These are phyloP conservation scores for Neonectria neomacrospora DNA, from an alignment of 2,329 filamentous ascomycete species.

Conservation along the genomic window DNA sequence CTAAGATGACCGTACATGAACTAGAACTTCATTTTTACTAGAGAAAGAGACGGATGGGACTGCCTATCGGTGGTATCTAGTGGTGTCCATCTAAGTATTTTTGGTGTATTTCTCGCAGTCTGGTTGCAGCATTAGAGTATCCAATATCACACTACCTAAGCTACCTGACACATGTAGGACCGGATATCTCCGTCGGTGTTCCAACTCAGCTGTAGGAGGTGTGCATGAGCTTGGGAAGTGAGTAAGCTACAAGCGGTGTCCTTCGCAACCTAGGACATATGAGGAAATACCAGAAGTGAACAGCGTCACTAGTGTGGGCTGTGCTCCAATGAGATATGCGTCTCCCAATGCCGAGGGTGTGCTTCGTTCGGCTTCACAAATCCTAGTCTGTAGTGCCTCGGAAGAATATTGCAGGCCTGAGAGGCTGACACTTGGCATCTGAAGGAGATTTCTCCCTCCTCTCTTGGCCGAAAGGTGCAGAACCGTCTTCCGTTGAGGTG, in stretches of 20 bases:
- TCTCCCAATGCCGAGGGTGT: not conserved
- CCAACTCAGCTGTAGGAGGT: not conserved
- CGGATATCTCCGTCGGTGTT: not conserved
- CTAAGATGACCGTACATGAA: conserved; percentile 40
- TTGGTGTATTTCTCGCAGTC: conserved; percentile 32
- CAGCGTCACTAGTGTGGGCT: not conserved
- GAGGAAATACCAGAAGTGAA: not conserved
- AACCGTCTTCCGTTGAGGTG: not conserved
- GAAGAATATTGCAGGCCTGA: no score
- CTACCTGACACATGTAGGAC: not conserved
- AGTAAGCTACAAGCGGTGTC: not conserved
- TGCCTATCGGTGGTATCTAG: conserved; percentile 30
- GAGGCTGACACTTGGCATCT: no score
- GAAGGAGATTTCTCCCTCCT: no score
- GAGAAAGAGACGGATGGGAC: conserved; percentile 32
- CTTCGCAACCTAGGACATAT: conserved; percentile 4
- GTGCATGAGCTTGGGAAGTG: not conserved
- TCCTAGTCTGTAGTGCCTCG: no score
- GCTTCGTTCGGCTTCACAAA: no score
- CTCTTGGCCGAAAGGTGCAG: no score
- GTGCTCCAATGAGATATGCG: conserved; percentile 1
- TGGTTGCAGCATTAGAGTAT: conserved; percentile 14
- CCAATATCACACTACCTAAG: conserved; percentile 11
- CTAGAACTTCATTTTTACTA: conserved; percentile 39
- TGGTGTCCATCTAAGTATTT: conserved; percentile 27